A percentile compares a stretch with the other conserved stretches of the same genome.
Conservation (phyloP, 129 eudicot species). For the Tanacetum coccineum region DNA sequence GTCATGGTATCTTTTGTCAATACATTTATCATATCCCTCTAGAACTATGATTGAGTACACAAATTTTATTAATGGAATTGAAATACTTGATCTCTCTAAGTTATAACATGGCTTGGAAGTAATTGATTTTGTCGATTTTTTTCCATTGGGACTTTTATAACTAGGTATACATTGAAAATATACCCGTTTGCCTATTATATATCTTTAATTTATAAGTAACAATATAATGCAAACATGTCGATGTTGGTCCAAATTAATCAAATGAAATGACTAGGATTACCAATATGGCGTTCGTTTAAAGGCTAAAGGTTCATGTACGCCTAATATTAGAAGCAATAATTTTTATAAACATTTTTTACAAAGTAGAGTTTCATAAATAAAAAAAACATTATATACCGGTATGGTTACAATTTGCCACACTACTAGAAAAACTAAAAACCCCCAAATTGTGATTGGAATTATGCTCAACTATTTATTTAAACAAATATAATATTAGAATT, state of each 20-base stretch:
- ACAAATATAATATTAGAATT: neutral
- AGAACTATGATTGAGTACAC: neutral
- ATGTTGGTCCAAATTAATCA: neutral
- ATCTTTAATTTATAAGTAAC: no score
- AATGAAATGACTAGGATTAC: neutral
- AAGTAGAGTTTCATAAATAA: neutral
- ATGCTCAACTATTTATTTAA: constrained; percentile 4
- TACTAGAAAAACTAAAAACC: no score
- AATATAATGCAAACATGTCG: no score
- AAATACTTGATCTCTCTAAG: neutral
- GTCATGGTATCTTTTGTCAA: constrained; percentile 14
- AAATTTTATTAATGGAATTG: neutral
- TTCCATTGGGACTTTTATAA: no score
- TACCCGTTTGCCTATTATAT: no score
- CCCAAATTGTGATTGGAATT: no score
- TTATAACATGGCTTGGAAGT: neutral
- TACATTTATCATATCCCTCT: neutral
- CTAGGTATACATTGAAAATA: no score
- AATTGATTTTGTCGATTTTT: neutral
- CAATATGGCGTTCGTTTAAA: no score
- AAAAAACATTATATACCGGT: no score
- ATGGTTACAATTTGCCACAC: no score
- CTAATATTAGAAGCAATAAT: neutral
- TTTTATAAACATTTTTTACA: neutral
- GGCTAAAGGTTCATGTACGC: neutral